phyloP scores from a whole-genome alignment of 169 alveolate species.

The Cardiosporidium cionae region DNA sequence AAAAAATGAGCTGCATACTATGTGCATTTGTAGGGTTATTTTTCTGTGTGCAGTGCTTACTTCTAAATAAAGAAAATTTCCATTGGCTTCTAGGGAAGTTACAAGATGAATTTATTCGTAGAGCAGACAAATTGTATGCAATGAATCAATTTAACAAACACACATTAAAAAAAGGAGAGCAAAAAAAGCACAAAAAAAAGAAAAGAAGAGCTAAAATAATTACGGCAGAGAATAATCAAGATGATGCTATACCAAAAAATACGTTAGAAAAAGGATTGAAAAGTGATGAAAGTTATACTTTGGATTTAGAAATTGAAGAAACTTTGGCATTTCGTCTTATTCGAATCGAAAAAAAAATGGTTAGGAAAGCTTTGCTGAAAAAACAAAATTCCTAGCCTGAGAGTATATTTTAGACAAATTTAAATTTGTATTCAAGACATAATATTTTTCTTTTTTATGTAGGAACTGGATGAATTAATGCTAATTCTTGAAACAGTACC shows the following conservation, averaged over 20 bases:
- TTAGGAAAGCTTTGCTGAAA: too few species aligned
- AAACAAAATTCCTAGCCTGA: too few species aligned
- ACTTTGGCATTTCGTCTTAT: neutral
- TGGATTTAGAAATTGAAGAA: neutral
- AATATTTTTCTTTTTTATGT: neutral
- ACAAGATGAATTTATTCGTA: constrained; percentile 1
- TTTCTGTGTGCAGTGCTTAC: neutral
- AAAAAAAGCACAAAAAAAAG: neutral
- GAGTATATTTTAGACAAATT: neutral
- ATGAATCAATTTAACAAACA: neutral
- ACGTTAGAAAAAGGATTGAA: neutral
- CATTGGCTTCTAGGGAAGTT: neutral
- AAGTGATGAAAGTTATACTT: neutral
- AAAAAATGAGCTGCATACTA: too few species aligned
- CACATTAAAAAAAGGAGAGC: neutral
- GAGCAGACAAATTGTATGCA: constrained; percentile 3
- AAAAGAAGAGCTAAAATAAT: neutral
- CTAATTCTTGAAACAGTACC: constrained; percentile 31
- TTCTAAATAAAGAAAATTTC: neutral
- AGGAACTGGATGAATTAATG: constrained; percentile 30
- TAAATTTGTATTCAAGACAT: neutral
- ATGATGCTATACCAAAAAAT: neutral
- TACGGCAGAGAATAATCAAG: neutral
- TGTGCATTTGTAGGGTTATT: neutral
- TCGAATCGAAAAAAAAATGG: neutral